A percentile compares a stretch with the other conserved stretches of the same genome.
Evolutionary conservation across 2,329 filamentous ascomycete genomes (phyloP).

Genomic region (Pseudogymnoascus sp.): DNA sequence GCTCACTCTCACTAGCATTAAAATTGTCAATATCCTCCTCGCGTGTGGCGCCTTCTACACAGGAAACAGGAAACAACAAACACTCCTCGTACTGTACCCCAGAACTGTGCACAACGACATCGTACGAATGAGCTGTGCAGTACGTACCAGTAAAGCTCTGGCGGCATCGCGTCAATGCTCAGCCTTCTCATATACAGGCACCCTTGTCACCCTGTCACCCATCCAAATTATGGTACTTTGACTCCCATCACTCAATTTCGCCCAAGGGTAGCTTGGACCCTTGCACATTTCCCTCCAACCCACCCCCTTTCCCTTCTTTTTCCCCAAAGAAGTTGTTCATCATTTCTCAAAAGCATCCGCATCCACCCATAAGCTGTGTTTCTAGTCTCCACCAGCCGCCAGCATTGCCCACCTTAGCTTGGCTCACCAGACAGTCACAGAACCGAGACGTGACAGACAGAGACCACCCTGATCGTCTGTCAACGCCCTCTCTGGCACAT

Average conservation of each 20-base stretch:
- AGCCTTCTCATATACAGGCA: not conserved
- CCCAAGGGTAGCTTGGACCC: constrained; percentile 6
- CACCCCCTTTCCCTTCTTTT: not conserved
- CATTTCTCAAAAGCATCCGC: not conserved
- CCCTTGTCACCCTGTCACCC: not conserved
- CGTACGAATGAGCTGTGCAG: not conserved
- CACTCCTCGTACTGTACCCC: not conserved
- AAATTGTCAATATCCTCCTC: not conserved
- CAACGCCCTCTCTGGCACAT: not conserved
- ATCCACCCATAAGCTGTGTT: not conserved
- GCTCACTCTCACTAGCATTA: not conserved
- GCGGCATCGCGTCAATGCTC: not conserved
- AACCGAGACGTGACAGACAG: constrained; percentile 1
- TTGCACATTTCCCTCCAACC: not conserved
- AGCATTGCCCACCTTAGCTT: not conserved
- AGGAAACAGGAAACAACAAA: not conserved
- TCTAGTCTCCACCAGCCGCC: not conserved
- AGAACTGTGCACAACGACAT: not conserved
- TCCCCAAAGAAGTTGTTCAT: not conserved
- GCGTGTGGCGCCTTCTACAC: not conserved
- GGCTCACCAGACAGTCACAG: not conserved
- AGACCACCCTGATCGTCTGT: not conserved
- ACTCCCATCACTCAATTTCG: not conserved
- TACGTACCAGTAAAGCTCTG: not conserved
- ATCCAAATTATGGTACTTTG: not conserved